A percentile compares a stretch with the other conserved stretches of the same genome.
These are phyloP conservation scores for Colletotrichum orbiculare DNA, from an alignment of 2,329 filamentous ascomycete genomes.

Conservation along the genomic window DNA sequence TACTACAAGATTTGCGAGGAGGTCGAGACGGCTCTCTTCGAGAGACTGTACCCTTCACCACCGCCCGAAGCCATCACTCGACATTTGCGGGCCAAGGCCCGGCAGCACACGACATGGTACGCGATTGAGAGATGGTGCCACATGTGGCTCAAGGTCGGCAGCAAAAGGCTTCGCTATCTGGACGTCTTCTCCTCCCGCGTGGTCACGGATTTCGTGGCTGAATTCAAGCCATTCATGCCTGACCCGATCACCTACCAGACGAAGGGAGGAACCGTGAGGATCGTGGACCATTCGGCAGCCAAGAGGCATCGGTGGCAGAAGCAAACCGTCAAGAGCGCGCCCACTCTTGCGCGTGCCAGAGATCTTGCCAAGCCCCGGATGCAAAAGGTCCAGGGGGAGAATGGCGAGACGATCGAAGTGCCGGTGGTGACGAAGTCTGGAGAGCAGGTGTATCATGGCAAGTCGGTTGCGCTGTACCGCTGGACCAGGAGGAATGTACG, in stretches of 20 bases:
- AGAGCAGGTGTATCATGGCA: conserved; percentile 19
- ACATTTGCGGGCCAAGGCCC: conserved; percentile 28
- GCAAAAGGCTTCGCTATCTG: conserved; percentile 3
- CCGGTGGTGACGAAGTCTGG: conserved; percentile 23
- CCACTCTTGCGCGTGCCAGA: conserved; percentile 2
- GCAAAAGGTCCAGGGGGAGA: neutral
- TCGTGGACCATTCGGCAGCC: conserved; percentile 5
- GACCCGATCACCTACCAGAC: conserved; percentile 32
- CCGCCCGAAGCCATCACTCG: conserved; percentile 17
- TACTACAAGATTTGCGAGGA: conserved; percentile 24
- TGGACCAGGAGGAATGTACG: conserved; percentile 17
- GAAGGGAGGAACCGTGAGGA: conserved; percentile 28
- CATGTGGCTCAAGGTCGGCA: conserved; percentile 20
- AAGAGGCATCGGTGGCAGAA: conserved; percentile 12
- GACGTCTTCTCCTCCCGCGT: neutral
- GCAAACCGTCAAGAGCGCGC: neutral
- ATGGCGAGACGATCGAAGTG: neutral
- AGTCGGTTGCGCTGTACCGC: conserved; percentile 13
- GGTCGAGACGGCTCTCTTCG: conserved; percentile 27
- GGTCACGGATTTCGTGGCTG: conserved; percentile 31
- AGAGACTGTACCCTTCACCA: conserved; percentile 27
- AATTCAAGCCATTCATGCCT: conserved; percentile 33
- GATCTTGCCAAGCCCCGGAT: neutral
- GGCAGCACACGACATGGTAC: conserved; percentile 34
- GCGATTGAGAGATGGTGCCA: conserved; percentile 30